Base-by-base conservation (phyloP, 179 eudicot genomes). In the Silene noctiflora region DNA sequence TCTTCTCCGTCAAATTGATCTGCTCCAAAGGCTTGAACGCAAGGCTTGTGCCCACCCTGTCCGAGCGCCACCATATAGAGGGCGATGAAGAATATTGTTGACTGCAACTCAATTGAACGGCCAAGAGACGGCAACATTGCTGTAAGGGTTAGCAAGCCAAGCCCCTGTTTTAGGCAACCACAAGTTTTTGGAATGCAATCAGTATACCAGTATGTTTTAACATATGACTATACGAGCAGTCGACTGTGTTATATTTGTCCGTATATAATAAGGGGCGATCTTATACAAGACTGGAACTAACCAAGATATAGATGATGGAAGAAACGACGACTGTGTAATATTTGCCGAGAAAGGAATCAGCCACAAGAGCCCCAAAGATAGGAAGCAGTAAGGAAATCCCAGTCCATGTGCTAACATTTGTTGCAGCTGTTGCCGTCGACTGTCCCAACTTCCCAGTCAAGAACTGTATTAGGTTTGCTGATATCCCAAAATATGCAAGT, bases 1-100 rank as follows among this genome's bases (percentile, higher is more conserved):
- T 89, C 33, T 2, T 69, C 29, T 46, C 59, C 73, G 14, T 69
- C 73, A 14, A 69, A 69, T 22, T 69, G 73, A 46, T 69, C 59
- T 20, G 73, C 73, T 1, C 73, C 73, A 8, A 69, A 69, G 1
- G 73, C 58, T 14, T 69, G 73, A 44, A 46, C 58, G 16, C 73
- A 92, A 60, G 97, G 96, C 77, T 86, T 86, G 72, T 83, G 88
- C 76, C 97, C 97, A 25, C 91, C 91, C 71, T 88, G 91, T 0
- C 89, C 97, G 70, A 86, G 31, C 59, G 93, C 89, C 70, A 69
- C 73, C 62, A 78, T 35, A 71, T 83, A 79, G 3, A 85, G 77
- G 16, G 87, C 81, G 8, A 75, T 69, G 72, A 77, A 81, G 80
- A 76, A 79, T 20, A 65, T 20, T 19, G 73, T 20, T 29, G 80